These are phyloP conservation scores for Flagelloscypha sp. DNA, from an alignment of 768 basidiomycete species.

Conservation along the genomic window DNA sequence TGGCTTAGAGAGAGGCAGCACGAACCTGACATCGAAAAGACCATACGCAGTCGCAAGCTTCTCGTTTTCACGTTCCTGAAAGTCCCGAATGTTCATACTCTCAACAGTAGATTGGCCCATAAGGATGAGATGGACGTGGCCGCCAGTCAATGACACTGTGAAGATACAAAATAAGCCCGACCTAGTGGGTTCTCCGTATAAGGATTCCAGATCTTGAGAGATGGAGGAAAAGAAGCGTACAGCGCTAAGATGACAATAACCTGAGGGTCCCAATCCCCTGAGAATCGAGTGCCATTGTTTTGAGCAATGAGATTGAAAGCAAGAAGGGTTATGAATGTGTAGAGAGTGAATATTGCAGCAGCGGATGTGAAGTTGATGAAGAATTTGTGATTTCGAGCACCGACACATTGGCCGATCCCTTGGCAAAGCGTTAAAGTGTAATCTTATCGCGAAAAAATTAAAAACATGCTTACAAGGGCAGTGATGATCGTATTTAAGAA, in stretches of 20 bases:
- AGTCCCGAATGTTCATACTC: slow-evolving; percentile 45
- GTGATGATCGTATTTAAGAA: slow-evolving; percentile 82
- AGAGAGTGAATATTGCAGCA: slow-evolving; percentile 48
- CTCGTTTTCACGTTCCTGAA: slow-evolving; percentile 56
- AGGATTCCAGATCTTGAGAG: not conserved
- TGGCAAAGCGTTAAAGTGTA: slow-evolving; percentile 9
- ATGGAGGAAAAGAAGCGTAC: slow-evolving; percentile 31
- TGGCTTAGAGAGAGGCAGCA: slow-evolving; percentile 5
- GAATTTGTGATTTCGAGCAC: slow-evolving; percentile 90
- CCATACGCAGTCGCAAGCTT: slow-evolving; percentile 42
- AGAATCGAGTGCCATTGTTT: too few relatives aligned
- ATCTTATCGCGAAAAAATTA: not conserved
- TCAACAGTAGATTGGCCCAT: slow-evolving; percentile 76
- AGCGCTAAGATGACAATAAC: slow-evolving; percentile 65
- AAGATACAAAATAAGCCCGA: slow-evolving; percentile 68
- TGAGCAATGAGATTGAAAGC: slow-evolving; percentile 34
- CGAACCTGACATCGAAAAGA: slow-evolving; percentile 51
- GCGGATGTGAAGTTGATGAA: slow-evolving; percentile 79
- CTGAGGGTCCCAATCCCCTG: slow-evolving; percentile 57
- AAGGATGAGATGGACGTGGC: slow-evolving; percentile 56
- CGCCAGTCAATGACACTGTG: slow-evolving; percentile 42
- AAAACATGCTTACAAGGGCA: slow-evolving; percentile 61
- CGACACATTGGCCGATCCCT: slow-evolving; percentile 95
- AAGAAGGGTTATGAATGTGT: slow-evolving; percentile 55
- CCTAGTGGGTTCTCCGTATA: slow-evolving; percentile 27